phyloP scores from a whole-genome alignment of 139 green algal species.

The Ettlia oleoabundans region DNA sequence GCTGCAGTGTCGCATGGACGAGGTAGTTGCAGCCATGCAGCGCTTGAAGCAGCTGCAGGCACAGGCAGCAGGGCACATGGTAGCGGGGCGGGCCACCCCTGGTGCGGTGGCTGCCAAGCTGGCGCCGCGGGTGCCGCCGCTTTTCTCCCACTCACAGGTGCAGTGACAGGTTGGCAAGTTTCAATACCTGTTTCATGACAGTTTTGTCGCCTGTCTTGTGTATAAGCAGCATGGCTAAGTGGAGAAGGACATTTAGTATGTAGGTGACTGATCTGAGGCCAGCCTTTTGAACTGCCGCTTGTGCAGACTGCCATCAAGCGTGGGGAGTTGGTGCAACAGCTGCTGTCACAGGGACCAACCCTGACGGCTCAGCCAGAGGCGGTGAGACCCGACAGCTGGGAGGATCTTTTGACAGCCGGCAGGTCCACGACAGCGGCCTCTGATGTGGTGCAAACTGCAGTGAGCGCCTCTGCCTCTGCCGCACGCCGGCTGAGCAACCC shows the following conservation, averaged over 20 bases:
- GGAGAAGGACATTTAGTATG: not conserved
- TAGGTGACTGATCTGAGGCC: not conserved
- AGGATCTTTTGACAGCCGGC: conserved; percentile 10
- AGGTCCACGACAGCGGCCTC: not conserved
- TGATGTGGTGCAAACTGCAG: not conserved
- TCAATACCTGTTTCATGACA: not conserved
- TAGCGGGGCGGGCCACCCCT: not conserved
- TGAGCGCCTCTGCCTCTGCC: not conserved
- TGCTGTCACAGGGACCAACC: not conserved
- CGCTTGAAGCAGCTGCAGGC: conserved; percentile 22
- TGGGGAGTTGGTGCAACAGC: conserved; percentile 4
- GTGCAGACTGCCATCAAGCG: conserved; percentile 6
- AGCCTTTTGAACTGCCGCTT: not conserved
- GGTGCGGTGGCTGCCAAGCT: too few relatives aligned
- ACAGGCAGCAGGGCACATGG: conserved; percentile 12
- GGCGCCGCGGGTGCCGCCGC: not conserved
- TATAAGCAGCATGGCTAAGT: too few relatives aligned
- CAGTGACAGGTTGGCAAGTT: not conserved
- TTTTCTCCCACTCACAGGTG: not conserved
- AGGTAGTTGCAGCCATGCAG: conserved; percentile 30
- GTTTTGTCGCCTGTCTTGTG: too few relatives aligned
- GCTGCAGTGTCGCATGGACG: not conserved
- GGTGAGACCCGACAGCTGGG: conserved; percentile 22
- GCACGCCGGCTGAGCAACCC: conserved; percentile 25
- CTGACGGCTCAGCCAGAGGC: conserved; percentile 19